Base-by-base conservation (phyloP, 345 rosid species). In the Syzygium aromaticum region DNA sequence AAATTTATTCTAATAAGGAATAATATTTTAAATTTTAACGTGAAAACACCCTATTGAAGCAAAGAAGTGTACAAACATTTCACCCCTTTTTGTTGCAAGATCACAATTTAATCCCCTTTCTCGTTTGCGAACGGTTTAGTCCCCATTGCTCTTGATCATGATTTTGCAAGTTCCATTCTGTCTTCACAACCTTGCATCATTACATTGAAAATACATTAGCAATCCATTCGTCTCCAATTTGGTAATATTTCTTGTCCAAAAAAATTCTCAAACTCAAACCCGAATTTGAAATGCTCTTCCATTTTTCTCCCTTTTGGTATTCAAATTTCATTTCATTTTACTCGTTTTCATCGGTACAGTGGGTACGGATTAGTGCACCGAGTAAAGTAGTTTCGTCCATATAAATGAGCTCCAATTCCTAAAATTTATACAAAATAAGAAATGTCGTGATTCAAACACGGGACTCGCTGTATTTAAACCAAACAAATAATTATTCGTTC, bases 281-380 rank as follows among this genome's bases (percentile, higher is more conserved):
- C 5, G 0, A 63, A 63, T 63, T 21, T 63, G 33, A 15, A 64
- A 64, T 28, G 11, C 22, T 28, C 11, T 3, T 0, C 0, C 3
- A 8, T 61, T 61, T 61, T 7, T 14, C 38, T 28, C 10, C 38
- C 0, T 7, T 15, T 14, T 0, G 14, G 0, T 8, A 7, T 63
- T 19, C 7, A 3, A 63, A 28, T 7, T 7, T 28, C 28, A 1
- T 28, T 28, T 13, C 11, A 3, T 28, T 28, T 63, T 15, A 2
- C 1, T 0, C 5, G 0, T 63, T 63, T 28, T 2, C 19, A 63
- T 1, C 0, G 0, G 0, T 7, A 14, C 4, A 13, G 2, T 8
- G 4, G 5, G 1, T 28, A 7, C 28, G 33, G 17, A 15, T 7
- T 2, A 28, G 2, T 28, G 0, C 6, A 14, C 28, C 4, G 0